Percentiles rank a stretch among this genome's conserved stretches.
phyloP scores from a whole-genome alignment of 495 filamentous ascomycete genomes.

The Trichoderma reesei region DNA sequence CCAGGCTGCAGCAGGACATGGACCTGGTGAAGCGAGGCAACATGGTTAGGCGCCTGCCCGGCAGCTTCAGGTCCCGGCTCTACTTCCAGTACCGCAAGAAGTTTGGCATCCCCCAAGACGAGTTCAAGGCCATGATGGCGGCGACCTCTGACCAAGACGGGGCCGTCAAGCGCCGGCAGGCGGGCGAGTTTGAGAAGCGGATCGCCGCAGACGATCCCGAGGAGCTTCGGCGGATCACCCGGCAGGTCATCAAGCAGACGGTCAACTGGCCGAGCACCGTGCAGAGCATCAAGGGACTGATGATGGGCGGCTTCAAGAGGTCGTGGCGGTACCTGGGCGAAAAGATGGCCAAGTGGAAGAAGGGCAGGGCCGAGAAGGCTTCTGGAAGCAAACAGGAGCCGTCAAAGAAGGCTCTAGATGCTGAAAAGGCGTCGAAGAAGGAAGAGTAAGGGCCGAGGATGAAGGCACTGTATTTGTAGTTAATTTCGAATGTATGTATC shows the following conservation, averaged over 20 bases:
- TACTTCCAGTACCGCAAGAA: slow-evolving; percentile 93
- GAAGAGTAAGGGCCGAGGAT: neutral
- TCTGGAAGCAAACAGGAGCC: neutral
- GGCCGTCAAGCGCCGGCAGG: slow-evolving; percentile 61
- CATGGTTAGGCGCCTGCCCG: slow-evolving; percentile 89
- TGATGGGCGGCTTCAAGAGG: slow-evolving; percentile 63
- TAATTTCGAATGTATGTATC: neutral
- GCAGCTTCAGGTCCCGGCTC: slow-evolving; percentile 73
- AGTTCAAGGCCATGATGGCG: slow-evolving; percentile 82
- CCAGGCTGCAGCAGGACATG: slow-evolving; percentile 74
- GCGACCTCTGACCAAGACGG: slow-evolving; percentile 58
- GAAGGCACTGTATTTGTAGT: too few species aligned
- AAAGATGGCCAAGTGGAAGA: slow-evolving; percentile 66
- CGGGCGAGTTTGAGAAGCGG: slow-evolving; percentile 73
- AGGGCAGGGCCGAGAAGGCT: slow-evolving; percentile 21
- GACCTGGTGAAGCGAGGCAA: slow-evolving; percentile 81
- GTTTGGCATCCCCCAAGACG: slow-evolving; percentile 68
- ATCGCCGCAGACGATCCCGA: slow-evolving; percentile 60
- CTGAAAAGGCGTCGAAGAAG: neutral
- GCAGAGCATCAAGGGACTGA: slow-evolving; percentile 69
- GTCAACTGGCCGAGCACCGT: slow-evolving; percentile 82
- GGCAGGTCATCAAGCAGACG: slow-evolving; percentile 68
- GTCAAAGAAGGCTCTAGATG: neutral
- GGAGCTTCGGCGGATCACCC: slow-evolving; percentile 56
- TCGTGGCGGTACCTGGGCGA: slow-evolving; percentile 70